Base-by-base conservation (phyloP, 2,329 filamentous ascomycete species). In the Penicillium brasilianum region DNA sequence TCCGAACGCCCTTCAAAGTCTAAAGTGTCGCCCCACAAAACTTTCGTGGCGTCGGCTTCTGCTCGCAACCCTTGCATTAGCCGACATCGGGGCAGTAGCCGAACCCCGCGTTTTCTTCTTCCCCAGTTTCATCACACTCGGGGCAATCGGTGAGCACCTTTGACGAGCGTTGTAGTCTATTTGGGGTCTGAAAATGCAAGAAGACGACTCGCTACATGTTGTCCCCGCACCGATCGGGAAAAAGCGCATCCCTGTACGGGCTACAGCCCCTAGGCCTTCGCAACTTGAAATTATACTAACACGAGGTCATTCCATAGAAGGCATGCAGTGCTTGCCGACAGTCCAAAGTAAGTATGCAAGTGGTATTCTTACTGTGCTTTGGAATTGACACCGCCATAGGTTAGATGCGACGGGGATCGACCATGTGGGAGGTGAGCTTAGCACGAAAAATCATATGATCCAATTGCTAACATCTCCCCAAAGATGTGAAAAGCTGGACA, bases 291-390 rank as follows among this genome's bases (percentile, higher is more conserved):
- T 49, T 34, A n/a, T 14, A 20, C 25, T 32, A 20, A 54, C 10
- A 18, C 3, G 18, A 1, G 10, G 41, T 28, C 1, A 11, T 18
- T 34, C 5, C 30, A 37, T 58, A 77, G 74, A 77, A 77, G 65
- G 75, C 76, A 3, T 78, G 76, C 60, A 71, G 71, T 60, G 65
- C 75, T 41, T 78, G 76, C 62, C 71, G 76, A n/a, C 68, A 70
- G 34, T 77, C 76, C 1, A 78, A 78, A 66, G 76, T 72, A 55
- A 20, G 58, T 57, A 28, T 54, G 20, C 18, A n/a, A 4, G 5
- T 50, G 10, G 10, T 22, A 3, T 18, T 36, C 13, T 16, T 7
- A 3, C 9, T 25, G 3, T 1, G 22, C 16, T 25, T 48, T 48
- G 28, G n/a, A 34, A 37, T 22, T 51, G n/a, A 50, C 16, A 32